Conservation (phyloP, 257 asterid species). For the Solanum lignicaule region DNA sequence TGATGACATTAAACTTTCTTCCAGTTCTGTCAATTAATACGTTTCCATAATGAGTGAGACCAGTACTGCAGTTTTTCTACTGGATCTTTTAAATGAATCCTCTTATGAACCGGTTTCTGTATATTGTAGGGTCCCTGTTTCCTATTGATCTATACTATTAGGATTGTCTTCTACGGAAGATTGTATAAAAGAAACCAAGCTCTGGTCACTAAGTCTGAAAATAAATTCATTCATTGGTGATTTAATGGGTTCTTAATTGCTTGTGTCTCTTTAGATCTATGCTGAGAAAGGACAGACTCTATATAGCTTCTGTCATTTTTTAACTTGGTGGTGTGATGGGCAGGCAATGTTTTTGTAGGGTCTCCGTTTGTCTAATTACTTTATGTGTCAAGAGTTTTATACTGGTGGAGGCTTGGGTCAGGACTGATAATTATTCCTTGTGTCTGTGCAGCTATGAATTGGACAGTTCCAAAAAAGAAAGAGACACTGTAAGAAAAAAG, state of each 20-base stretch:
- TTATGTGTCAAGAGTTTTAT: neutral
- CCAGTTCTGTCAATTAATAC: neutral
- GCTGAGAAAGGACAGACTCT: neutral
- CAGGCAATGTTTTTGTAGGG: neutral
- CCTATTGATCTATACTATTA: neutral
- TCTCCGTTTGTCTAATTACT: neutral
- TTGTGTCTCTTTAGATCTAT: neutral
- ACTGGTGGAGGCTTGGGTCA: neutral
- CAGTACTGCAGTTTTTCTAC: neutral
- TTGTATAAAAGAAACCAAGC: neutral
- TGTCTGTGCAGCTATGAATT: conserved; percentile 52
- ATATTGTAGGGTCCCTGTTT: neutral
- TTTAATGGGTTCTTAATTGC: neutral
- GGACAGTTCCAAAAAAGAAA: conserved; percentile 59
- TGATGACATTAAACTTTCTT: neutral
- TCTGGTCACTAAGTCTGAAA: neutral
- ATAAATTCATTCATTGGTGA: neutral
- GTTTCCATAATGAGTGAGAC: neutral
- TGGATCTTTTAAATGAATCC: neutral
- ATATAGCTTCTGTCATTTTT: neutral
- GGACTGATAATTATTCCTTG: neutral
- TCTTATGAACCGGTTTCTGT: neutral
- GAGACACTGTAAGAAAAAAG: conserved; percentile 38
- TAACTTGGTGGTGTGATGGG: neutral
- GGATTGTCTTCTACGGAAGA: neutral